Conservation (phyloP, 2,329 filamentous ascomycete genomes). For the Fusarium marasasianum region DNA sequence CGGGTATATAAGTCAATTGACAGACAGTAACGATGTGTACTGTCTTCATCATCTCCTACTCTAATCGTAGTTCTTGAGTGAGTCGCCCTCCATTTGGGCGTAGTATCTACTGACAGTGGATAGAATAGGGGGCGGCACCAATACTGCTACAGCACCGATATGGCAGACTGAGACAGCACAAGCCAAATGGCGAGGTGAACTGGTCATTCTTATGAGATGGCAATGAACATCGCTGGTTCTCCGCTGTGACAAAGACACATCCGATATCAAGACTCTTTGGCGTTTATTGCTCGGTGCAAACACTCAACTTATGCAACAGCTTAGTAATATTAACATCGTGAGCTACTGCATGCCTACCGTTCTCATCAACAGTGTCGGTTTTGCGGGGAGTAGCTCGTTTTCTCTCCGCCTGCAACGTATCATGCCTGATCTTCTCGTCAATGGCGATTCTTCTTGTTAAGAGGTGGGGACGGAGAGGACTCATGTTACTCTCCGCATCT, state of each 20-base stretch:
- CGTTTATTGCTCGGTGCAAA: constrained; percentile 53
- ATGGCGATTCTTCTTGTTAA: constrained; percentile 10
- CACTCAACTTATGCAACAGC: constrained; percentile 45
- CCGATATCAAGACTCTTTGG: constrained; percentile 15
- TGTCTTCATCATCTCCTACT: no score
- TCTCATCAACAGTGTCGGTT: constrained; percentile 56
- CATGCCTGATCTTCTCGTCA: constrained; percentile 32
- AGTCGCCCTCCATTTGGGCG: background rate
- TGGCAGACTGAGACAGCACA: constrained; percentile 25
- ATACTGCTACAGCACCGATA: constrained; percentile 22
- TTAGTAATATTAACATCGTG: constrained; percentile 24
- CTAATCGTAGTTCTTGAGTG: background rate
- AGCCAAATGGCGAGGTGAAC: constrained; percentile 7
- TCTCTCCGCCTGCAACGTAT: constrained; percentile 56
- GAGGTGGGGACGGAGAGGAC: constrained; percentile 16
- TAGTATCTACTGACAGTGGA: background rate
- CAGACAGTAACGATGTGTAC: background rate
- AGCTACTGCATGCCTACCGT: constrained; percentile 55
- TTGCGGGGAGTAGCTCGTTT: constrained; percentile 59
- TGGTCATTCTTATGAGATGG: constrained; percentile 19
- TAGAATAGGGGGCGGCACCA: constrained; percentile 45
- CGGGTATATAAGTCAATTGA: background rate
- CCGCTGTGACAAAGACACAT: background rate
- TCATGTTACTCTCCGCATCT: constrained; percentile 25
- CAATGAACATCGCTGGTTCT: constrained; percentile 24